A percentile compares a stretch with the other conserved stretches of the same genome.
Evolutionary conservation across 352 stramenopile genomes (phyloP).

Genomic region (Globisporangium paddicum): DNA sequence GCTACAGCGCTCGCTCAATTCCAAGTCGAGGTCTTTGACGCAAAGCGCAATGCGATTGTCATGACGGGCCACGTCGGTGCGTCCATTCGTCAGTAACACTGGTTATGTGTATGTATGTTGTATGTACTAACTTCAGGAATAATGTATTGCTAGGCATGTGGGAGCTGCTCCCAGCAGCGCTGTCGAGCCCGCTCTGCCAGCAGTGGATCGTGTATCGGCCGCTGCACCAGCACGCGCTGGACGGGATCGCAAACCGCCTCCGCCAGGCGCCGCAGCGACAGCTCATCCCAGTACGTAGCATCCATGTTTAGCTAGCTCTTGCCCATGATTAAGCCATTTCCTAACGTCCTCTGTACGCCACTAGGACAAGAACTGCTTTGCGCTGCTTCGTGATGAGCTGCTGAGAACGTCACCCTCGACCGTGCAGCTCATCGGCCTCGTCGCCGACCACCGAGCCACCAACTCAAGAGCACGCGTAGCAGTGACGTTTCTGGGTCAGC

Average conservation of each 20-base stretch:
- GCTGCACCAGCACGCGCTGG: constrained; percentile 34
- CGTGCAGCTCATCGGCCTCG: constrained; percentile 38
- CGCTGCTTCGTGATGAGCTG: constrained; percentile 24
- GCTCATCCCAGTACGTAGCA: constrained; percentile 35
- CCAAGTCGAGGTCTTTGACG: not conserved
- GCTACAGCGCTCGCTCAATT: not conserved
- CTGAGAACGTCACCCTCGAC: constrained; percentile 1
- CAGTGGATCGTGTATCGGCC: constrained; percentile 64
- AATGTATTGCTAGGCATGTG: constrained; percentile 34
- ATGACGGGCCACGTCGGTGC: constrained; percentile 40
- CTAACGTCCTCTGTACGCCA: not conserved
- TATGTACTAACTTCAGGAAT: not conserved
- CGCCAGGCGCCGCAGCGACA: constrained; percentile 23
- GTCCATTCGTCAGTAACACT: not conserved
- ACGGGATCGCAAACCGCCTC: constrained; percentile 32
- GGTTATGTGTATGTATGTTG: not conserved
- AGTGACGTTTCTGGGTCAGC: constrained; percentile 41
- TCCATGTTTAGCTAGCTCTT: not conserved
- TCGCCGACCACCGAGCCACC: constrained; percentile 41
- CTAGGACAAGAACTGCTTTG: constrained; percentile 58
- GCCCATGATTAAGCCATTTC: not conserved
- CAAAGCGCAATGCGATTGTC: constrained; percentile 26
- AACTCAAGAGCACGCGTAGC: constrained; percentile 11
- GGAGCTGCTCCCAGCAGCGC: constrained; percentile 41
- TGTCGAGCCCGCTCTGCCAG: constrained; percentile 24